Conservation (phyloP, 176 grass and related monocot genomes). For the Oryza coarctata region DNA sequence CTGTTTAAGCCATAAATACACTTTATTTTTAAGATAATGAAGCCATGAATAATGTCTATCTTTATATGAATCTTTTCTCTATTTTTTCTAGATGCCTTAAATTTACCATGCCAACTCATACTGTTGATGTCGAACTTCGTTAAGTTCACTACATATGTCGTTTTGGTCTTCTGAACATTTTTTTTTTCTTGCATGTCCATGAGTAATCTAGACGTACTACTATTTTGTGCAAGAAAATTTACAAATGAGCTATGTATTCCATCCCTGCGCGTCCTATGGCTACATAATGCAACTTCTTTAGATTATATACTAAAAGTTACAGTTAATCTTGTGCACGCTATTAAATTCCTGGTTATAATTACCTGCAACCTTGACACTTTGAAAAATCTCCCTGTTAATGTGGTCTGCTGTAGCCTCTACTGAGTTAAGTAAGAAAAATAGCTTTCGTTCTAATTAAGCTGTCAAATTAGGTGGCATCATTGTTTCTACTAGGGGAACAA, state of each 20-base stretch:
- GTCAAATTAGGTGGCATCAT: background rate
- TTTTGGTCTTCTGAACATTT: background rate
- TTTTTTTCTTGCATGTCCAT: background rate
- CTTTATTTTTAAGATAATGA: too few species aligned
- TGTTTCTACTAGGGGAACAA: slow-evolving; percentile 14
- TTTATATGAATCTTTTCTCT: background rate
- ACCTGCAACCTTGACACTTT: background rate
- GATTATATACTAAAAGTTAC: background rate
- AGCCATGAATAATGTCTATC: background rate
- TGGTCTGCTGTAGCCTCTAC: background rate
- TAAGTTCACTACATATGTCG: background rate
- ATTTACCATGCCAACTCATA: background rate
- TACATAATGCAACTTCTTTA: background rate
- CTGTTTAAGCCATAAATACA: too few species aligned
- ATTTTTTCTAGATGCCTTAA: too few species aligned
- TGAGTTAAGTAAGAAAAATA: background rate
- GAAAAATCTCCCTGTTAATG: background rate
- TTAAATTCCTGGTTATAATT: background rate
- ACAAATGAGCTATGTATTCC: background rate
- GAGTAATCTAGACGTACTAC: background rate
- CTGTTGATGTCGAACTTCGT: background rate
- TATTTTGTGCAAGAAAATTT: background rate
- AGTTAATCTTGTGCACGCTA: background rate
- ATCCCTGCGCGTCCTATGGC: background rate
- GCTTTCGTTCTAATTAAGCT: too few species aligned